Evolutionary conservation across 1,284 basidiomycete species (phyloP).

Genomic region (Heliocybe sulcata): DNA sequence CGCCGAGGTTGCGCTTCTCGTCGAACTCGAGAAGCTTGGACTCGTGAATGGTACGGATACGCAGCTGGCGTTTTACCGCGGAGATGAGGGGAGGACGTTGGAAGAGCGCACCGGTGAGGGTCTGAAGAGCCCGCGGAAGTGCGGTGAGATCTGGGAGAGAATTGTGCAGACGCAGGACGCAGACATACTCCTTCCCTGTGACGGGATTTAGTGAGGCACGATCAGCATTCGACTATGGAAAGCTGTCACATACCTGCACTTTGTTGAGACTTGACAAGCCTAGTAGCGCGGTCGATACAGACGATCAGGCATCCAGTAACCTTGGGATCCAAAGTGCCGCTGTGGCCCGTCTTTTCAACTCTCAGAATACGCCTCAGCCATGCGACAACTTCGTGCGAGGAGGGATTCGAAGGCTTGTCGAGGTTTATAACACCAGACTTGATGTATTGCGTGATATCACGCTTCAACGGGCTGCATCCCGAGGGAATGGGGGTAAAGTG

Average conservation of each 20-base stretch:
- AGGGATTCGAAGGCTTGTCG: conserved; percentile 99
- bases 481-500: conserved; percentile 98
- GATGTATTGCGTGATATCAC: conserved; percentile 87
- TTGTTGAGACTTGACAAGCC: conserved; percentile 98
- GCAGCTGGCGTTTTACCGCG: conserved; percentile 97
- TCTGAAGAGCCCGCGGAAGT: conserved; percentile 91
- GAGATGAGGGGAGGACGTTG: conserved; percentile 99
- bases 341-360: conserved; percentile 97
- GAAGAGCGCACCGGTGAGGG: conserved; percentile 96
- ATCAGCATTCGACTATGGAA: not conserved
- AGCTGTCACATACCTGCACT: conserved; percentile 64
- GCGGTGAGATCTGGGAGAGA: conserved; percentile 76
- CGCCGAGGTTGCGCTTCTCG: conserved; percentile 93
- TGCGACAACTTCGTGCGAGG: conserved; percentile 99
- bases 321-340: conserved; percentile 97
- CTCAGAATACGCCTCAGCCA: conserved; percentile 96
- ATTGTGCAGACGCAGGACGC: conserved; percentile 90
- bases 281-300: conserved; percentile 98
- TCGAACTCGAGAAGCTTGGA: conserved; percentile 97
- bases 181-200: conserved; percentile 96
- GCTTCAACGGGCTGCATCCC: conserved; percentile 88
- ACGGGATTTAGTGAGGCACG: not conserved
- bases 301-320: conserved; percentile 99
- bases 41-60: conserved; percentile 97
- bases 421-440: conserved; percentile 99